These are phyloP conservation scores for Clarireedia paspali DNA, from an alignment of 2,329 filamentous ascomycete genomes.

Conservation along the genomic window DNA sequence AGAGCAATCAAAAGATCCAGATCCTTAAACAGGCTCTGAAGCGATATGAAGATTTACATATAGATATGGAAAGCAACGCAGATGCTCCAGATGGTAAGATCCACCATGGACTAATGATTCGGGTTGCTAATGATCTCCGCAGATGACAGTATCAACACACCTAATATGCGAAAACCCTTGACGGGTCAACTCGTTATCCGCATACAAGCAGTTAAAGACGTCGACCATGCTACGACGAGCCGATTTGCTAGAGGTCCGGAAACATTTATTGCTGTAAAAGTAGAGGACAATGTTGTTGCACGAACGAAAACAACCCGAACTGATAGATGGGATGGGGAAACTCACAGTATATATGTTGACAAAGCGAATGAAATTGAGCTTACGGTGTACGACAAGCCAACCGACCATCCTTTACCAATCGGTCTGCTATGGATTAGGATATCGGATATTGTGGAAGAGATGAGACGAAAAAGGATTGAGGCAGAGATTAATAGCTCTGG, in stretches of 20 bases:
- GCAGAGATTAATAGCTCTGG: conserved; percentile 89
- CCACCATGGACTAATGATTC: background rate
- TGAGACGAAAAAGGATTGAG: conserved; percentile 95
- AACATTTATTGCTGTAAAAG: conserved; percentile 93
- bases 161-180: conserved; percentile 91
- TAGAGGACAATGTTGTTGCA: conserved; percentile 87
- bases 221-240: conserved; percentile 80
- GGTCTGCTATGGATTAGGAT: conserved; percentile 94
- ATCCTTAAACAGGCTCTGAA: conserved; percentile 92
- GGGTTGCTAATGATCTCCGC: conserved; percentile 4
- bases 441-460: conserved; percentile 94
- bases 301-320: conserved; percentile 77
- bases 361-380: conserved; percentile 98
- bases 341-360: conserved; percentile 87
- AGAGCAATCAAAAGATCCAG: conserved; percentile 97
- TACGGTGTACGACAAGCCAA: conserved; percentile 92
- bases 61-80: conserved; percentile 72
- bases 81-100: conserved; percentile 72
- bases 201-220: conserved; percentile 83
- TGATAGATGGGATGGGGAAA: conserved; percentile 87
- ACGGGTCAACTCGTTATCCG: conserved; percentile 83
- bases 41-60: conserved; percentile 93
- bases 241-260: conserved; percentile 86
- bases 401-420: conserved; percentile 85
- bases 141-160: conserved; percentile 96